Evolutionary conservation across 1,284 basidiomycete species (phyloP), one percentile per base, ranked within the genome.

Genomic region (Irpex sp.): DNA sequence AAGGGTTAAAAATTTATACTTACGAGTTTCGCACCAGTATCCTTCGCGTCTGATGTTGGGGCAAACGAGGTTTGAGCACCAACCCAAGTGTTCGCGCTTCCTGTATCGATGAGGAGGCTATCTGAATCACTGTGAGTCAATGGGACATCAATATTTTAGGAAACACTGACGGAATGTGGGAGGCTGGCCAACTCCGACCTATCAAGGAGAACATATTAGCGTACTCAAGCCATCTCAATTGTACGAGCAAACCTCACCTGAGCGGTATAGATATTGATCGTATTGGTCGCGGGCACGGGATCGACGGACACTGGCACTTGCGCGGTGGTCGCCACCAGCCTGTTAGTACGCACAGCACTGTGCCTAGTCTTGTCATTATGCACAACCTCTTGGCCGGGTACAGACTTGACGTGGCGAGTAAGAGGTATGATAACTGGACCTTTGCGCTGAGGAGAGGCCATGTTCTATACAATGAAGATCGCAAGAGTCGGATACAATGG

Each of bases 71-170:
- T 72, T 13, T 43, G 63, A 9, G 86, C 83, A 31, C 86, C 86
- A 55, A 88, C 74, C 87, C 87, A 89, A 5, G 86, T 89, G 75
- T 86, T 87, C 35, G 86, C 86, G 61, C 71, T 72, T 13, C 72
- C 72, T 2, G 71, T 72, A 51, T 74, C 72, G 53, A 73, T 63
- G 60, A 74, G 65, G 43, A 74, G 60, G 39, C 64, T 64, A 64
- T 71, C 70, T 71, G 51, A 2, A 13, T 17, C 31, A 49, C 46
- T 15, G 46, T 49, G 46, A 49, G 46, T 15, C 13, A 15, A 49
- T n/a, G 43, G 6, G 6, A 46, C 11, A 36, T 36, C 15, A 19
- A n/a, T 49, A 19, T 26, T 19, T 49, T 15, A 17, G 11, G 13
- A 33, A 9, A 17, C 19, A 37, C 65, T 21, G 19, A 66, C 65